Base-by-base conservation (phyloP, 352 stramenopile species). In the Phytophthora podocarpi region DNA sequence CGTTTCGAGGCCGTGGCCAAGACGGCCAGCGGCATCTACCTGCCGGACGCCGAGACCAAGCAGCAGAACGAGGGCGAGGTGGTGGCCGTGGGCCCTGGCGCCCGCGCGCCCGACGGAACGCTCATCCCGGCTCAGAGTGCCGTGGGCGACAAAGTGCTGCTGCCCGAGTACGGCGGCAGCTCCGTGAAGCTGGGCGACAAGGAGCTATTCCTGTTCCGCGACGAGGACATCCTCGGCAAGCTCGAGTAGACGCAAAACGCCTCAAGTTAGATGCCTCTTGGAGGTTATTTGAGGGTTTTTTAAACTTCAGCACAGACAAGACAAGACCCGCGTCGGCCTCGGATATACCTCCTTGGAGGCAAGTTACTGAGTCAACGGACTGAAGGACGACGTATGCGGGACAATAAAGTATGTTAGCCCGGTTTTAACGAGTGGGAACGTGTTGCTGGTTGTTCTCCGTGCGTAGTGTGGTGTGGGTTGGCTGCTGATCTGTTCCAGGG, bases 171-270 rank as follows among this genome's bases (percentile, higher is more conserved):
- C 82, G 96, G 96, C 41, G 96, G 96, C 56, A 96, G 80, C 58
- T 73, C 94, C 51, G 82, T 99, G 30, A 97, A 98, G 72, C 81
- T 98, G 42, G 90, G 78, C 56, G 86, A 89, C 24, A 79, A 98
- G 43, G 95, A 98, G 78, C 85, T 97, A 67, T 92, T 96, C 70
- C 78, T 99, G 28, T 98, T 98, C 78, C 83, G 96, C 64, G 93
- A 99, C 75, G 93, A 98, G 27, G 96, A 99, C 78, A 98, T 99
- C 78, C 91, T 99, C 56, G 96, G 95, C 73, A 98, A 98, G 82
- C 96, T 98, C 76, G 77, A 93, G 70, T 94, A 91, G 74, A 71
- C 24, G 0, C 39, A 16, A n/a, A 18, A 28, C 23, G 18, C 13
- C 11, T 54, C 47, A 52, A 36, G 20, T 62, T 52, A 61, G 43